These are phyloP conservation scores for Trametes cingulata DNA, from an alignment of 768 basidiomycete genomes.

Conservation along the genomic window DNA sequence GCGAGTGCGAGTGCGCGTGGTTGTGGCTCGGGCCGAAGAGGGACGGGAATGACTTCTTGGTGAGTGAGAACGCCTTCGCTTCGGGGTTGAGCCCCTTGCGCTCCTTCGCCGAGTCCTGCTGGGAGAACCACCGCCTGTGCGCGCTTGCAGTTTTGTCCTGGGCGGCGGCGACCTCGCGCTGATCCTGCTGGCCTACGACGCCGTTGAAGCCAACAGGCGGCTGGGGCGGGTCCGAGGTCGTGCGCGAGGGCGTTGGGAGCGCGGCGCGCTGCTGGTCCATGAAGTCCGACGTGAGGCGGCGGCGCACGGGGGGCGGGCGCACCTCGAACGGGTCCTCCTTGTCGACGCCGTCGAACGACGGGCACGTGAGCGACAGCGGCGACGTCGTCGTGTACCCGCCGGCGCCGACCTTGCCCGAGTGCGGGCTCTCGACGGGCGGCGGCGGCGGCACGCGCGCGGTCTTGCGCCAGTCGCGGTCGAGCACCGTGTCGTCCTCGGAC, in stretches of 20 bases:
- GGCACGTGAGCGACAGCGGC: constrained; percentile 40
- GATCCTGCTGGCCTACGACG: not conserved
- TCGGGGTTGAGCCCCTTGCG: constrained; percentile 80
- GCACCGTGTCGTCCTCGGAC: constrained; percentile 51
- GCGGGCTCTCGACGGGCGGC: constrained; percentile 30
- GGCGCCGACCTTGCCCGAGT: not conserved
- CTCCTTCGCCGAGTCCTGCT: constrained; percentile 45
- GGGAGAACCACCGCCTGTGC: constrained; percentile 50
- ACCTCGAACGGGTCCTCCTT: constrained; percentile 53
- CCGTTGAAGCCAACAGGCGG: constrained; percentile 6
- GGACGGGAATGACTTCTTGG: constrained; percentile 24
- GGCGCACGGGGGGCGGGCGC: constrained; percentile 35
- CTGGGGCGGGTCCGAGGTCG: constrained; percentile 24
- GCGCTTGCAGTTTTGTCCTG: constrained; percentile 36
- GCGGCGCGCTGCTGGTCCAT: constrained; percentile 26
- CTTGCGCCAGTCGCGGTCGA: constrained; percentile 55
- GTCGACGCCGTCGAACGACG: constrained; percentile 32
- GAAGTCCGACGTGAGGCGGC: constrained; percentile 29
- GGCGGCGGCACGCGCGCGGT: constrained; percentile 21
- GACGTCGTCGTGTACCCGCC: constrained; percentile 38
- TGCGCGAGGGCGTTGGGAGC: constrained; percentile 18
- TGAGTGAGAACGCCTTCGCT: constrained; percentile 74
- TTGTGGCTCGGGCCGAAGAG: constrained; percentile 11
- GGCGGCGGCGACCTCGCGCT: constrained; percentile 15
- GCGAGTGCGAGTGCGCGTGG: not conserved